These are phyloP conservation scores for Globisporangium nunn DNA, from an alignment of 352 stramenopile genomes.

Conservation along the genomic window DNA sequence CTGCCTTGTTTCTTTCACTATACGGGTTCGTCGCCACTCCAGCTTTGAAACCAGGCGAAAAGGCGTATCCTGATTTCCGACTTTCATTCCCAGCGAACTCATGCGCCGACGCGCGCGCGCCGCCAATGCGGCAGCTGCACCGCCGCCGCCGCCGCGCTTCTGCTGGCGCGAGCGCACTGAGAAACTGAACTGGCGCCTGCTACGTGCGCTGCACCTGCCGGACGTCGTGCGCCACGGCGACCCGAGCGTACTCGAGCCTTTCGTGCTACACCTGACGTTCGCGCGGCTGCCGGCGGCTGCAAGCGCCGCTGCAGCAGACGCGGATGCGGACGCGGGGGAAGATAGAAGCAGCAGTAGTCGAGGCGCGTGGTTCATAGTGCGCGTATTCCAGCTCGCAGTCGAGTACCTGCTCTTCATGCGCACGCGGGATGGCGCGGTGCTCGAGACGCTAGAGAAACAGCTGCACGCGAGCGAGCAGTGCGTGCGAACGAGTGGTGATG, in stretches of 20 bases:
- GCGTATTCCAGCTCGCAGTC: conserved; percentile 62
- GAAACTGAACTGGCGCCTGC: conserved; percentile 65
- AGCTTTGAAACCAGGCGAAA: too few relatives aligned
- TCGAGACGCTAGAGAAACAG: conserved; percentile 48
- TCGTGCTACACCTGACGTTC: conserved; percentile 69
- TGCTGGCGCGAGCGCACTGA: conserved; percentile 72
- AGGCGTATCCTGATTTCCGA: too few relatives aligned
- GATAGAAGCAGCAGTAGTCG: background rate
- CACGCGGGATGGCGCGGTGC: conserved; percentile 34
- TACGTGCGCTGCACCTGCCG: conserved; percentile 36
- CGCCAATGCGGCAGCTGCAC: too few relatives aligned
- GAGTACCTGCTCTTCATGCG: conserved; percentile 74
- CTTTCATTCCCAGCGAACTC: too few relatives aligned
- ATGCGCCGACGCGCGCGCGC: background rate
- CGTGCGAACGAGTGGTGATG: background rate
- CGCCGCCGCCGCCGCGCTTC: conserved; percentile 27
- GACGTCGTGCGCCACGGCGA: conserved; percentile 49
- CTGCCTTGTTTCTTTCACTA: too few relatives aligned
- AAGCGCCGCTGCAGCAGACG: background rate
- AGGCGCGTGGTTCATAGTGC: conserved; percentile 58
- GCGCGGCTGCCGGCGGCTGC: conserved; percentile 30
- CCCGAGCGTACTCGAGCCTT: conserved; percentile 54
- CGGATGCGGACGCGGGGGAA: background rate
- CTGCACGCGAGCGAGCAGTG: conserved; percentile 26
- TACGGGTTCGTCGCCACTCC: too few relatives aligned